A percentile compares a stretch with the other conserved stretches of the same genome.
Conservation (phyloP, 148 eudicot species). For the Drosera capensis region DNA sequence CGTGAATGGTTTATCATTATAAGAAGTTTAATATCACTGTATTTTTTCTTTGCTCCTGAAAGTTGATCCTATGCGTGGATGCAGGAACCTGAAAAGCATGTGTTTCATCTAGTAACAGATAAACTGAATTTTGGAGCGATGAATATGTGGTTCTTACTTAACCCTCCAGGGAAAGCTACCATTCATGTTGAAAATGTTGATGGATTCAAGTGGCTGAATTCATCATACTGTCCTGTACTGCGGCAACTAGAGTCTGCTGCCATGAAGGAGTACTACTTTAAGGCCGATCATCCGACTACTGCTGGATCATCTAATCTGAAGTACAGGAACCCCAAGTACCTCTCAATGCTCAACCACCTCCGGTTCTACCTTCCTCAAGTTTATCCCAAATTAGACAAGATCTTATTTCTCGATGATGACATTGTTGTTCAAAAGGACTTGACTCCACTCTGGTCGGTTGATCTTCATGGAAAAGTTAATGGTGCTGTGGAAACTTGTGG, state of each 20-base stretch:
- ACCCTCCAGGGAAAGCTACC: slow-evolving; percentile 71
- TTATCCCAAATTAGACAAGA: slow-evolving; percentile 67
- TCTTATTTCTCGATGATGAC: slow-evolving; percentile 79
- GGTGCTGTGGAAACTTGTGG: slow-evolving; percentile 86
- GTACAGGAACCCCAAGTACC: slow-evolving; percentile 81
- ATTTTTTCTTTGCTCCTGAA: too few species aligned
- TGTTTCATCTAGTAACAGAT: slow-evolving; percentile 80
- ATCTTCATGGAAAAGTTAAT: slow-evolving; percentile 64
- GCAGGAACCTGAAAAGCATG: slow-evolving; percentile 82
- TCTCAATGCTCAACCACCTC: slow-evolving; percentile 79
- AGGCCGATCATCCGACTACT: slow-evolving; percentile 53
- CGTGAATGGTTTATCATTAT: too few species aligned
- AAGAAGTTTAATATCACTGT: too few species aligned
- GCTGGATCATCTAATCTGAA: slow-evolving; percentile 68
- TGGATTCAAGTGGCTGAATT: slow-evolving; percentile 79
- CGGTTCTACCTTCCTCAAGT: slow-evolving; percentile 81
- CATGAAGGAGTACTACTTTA: slow-evolving; percentile 76
- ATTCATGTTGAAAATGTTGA: slow-evolving; percentile 83
- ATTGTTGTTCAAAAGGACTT: slow-evolving; percentile 77
- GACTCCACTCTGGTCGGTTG: slow-evolving; percentile 53
- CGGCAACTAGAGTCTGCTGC: slow-evolving; percentile 71
- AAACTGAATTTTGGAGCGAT: slow-evolving; percentile 81
- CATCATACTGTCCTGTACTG: slow-evolving; percentile 74
- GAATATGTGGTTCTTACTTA: slow-evolving; percentile 79
- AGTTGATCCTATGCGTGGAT: slow-evolving; percentile 6